These are phyloP conservation scores for Paramarasmius palmivorus DNA, from an alignment of 1,284 basidiomycete species.

Conservation along the genomic window DNA sequence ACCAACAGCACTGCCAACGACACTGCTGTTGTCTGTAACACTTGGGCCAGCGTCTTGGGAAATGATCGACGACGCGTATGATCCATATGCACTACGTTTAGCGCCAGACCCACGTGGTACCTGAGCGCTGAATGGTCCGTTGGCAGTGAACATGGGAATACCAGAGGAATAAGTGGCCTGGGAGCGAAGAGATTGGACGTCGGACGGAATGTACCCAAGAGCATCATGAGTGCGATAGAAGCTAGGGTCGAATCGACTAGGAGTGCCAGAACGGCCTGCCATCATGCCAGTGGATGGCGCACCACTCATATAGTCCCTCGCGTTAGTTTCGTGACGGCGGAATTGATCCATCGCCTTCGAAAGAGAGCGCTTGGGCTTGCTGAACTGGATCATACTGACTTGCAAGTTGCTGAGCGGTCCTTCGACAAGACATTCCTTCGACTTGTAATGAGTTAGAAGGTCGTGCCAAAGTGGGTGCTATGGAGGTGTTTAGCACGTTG, in stretches of 20 bases:
- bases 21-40: constrained; percentile 58
- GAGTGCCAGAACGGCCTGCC: constrained; percentile 73
- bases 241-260: constrained; percentile 89
- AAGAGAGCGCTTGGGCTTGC: constrained; percentile 86
- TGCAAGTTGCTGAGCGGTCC: constrained; percentile 96
- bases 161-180: constrained; percentile 93
- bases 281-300: constrained; percentile 35
- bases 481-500: constrained; percentile 14
- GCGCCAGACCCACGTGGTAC: constrained; percentile 58
- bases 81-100: constrained; percentile 77
- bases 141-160: constrained; percentile 79
- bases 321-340: constrained; percentile 85
- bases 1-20: constrained; percentile 50
- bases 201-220: constrained; percentile 91
- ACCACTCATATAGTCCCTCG: constrained; percentile 63
- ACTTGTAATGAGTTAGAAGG: constrained; percentile 98
- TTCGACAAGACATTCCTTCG: constrained; percentile 92
- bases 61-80: constrained; percentile 89
- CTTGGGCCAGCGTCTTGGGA: constrained; percentile 81
- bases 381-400: constrained; percentile 98
- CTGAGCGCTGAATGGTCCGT: constrained; percentile 67
- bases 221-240: constrained; percentile 97
- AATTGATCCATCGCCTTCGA: constrained; percentile 89
- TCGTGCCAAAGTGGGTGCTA: constrained; percentile 99
- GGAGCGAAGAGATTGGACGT: constrained; percentile 90